These are phyloP conservation scores for Breviolum minutum DNA, from an alignment of 73 alveolate species.

Conservation along the genomic window DNA sequence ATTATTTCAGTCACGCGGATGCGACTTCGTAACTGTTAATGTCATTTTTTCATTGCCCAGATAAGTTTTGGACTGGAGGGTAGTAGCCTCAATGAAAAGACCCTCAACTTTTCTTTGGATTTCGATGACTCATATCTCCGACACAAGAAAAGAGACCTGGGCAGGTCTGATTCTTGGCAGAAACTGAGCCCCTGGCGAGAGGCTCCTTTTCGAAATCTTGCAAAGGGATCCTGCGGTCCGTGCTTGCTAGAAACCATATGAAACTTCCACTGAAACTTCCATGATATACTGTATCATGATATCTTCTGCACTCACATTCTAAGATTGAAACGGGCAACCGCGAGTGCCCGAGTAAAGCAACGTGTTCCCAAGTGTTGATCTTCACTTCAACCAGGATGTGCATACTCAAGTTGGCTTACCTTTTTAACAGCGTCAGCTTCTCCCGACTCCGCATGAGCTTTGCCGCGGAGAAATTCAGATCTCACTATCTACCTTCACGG, in stretches of 20 bases:
- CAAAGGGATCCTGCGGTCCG: conserved; percentile 26
- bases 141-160: neutral
- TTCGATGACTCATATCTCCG: neutral
- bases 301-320: neutral
- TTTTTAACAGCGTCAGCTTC: too few relatives aligned
- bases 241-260: neutral
- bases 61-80: neutral
- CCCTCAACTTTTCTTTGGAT: neutral
- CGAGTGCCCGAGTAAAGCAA: neutral
- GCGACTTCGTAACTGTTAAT: too few relatives aligned
- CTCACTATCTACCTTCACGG: conserved; percentile 60
- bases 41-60: too few relatives aligned
- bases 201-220: conserved; percentile 39
- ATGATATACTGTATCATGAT: neutral
- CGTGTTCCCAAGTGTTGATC: too few relatives aligned
- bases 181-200: neutral
- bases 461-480: neutral
- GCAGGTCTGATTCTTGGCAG: neutral
- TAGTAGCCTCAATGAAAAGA: neutral
- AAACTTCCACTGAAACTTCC: neutral
- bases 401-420: too few relatives aligned
- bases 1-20: too few relatives aligned
- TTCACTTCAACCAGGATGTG: too few relatives aligned
- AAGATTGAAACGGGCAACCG: neutral
- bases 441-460: too few relatives aligned